Evolutionary conservation across 345 rosid genomes (phyloP), one percentile per base, ranked within the genome.

Genomic region (Salix arbutifolia): DNA sequence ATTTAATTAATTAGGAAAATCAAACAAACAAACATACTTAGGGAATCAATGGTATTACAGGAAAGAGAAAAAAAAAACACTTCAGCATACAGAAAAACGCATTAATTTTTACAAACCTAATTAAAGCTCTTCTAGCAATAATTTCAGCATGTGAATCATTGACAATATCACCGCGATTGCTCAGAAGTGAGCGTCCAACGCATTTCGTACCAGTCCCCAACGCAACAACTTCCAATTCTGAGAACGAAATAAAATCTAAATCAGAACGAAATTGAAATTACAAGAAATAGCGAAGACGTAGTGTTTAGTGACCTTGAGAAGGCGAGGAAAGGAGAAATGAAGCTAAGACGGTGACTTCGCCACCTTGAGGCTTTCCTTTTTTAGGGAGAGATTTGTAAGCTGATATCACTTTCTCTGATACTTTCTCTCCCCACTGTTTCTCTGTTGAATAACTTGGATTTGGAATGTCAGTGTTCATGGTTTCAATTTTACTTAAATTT

Each of bases 331-430:
- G 53, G 74, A 93, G 93, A 85, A 93, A 95, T 6, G 96, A 89
- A 21, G 97, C 88, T 72, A 91, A 79, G 28, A 89, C 97, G 69
- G 97, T 86, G 82, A 91, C 91, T 82, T 95, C 97, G 48, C 90
- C 87, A 26, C 97, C 97, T 85, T 93, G 98, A 65, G 99, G 98
- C 87, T 94, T 94, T n/a, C 95, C 97, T 74, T 94, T 91, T 84
- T 86, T 91, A 12, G 92, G 92, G 25, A 91, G 95, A 64, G 95
- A 87, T 8, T 64, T 71, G 86, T 87, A 90, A 3, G 79, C 78
- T 12, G 87, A 74, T 3, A 88, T 35, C 46, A 83, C 97, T 83
- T 90, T 86, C 83, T 85, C 83, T 17, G 92, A 83, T 2, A 89
- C 86, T 58, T n/a, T 85, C 74, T 80, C 86, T 64, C 91, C 91